phyloP scores from a whole-genome alignment of 345 rosid genomes.

The Combretum micranthum region DNA sequence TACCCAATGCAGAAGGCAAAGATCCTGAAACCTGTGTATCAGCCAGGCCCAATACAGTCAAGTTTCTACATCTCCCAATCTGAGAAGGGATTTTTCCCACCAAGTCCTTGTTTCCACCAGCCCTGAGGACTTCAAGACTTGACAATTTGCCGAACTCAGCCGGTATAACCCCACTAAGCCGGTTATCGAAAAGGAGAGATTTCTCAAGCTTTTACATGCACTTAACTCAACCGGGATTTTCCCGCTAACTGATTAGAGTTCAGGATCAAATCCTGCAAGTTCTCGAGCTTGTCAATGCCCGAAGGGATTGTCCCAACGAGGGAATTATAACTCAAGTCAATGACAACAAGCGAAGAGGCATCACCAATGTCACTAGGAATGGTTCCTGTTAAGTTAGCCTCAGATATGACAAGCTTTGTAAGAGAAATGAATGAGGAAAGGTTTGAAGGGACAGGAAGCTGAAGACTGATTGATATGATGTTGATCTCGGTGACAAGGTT shows the following conservation, averaged over 20 bases:
- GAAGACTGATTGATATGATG: conserved; percentile 49
- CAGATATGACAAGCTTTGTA: conserved; percentile 46
- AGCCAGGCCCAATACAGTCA: conserved; percentile 75
- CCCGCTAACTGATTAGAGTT: conserved; percentile 76
- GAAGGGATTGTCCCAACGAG: conserved; percentile 62
- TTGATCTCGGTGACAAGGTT: conserved; percentile 61
- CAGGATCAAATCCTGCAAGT: conserved; percentile 50
- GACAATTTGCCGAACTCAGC: conserved; percentile 58
- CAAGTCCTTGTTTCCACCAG: conserved; percentile 78
- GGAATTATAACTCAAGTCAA: conserved; percentile 62
- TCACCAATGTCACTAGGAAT: conserved; percentile 53
- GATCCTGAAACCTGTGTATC: conserved; percentile 68
- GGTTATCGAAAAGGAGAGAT: conserved; percentile 54
- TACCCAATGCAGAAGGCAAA: conserved; percentile 69
- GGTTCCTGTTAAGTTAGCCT: conserved; percentile 64
- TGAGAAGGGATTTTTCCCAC: conserved; percentile 63
- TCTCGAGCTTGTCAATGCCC: conserved; percentile 41
- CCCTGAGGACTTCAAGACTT: conserved; percentile 61
- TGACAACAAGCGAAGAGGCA: conserved; percentile 28
- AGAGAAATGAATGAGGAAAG: conserved; percentile 51
- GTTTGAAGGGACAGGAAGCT: conserved; percentile 47
- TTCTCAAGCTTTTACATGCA: conserved; percentile 41
- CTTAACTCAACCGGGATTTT: conserved; percentile 61
- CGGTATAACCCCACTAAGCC: conserved; percentile 61
- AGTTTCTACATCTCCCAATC: conserved; percentile 64